Evolutionary conservation across 345 rosid species (phyloP).

Genomic region (Eucalyptus sideroxylon): DNA sequence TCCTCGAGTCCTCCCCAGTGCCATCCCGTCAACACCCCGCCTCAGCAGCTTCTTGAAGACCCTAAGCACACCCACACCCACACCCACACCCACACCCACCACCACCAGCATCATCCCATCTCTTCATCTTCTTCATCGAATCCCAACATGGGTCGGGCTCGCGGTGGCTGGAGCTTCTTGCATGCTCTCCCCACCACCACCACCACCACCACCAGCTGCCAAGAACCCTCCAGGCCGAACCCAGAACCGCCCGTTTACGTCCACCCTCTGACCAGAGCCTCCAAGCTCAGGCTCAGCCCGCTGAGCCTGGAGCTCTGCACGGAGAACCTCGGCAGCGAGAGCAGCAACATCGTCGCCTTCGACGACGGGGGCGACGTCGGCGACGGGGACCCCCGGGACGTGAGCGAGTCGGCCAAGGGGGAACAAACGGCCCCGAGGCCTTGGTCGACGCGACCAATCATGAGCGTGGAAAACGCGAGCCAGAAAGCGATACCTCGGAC

Average conservation of each 20-base stretch:
- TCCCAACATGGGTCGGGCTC: not conserved
- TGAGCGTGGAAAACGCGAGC: not conserved
- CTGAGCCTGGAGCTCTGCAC: constrained; percentile 82
- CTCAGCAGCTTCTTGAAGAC: not conserved
- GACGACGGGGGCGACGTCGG: constrained; percentile 14
- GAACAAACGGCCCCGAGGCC: not conserved
- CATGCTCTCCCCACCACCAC: constrained; percentile 1
- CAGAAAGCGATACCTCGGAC: not conserved
- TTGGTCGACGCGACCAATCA: not conserved
- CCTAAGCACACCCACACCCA: not conserved
- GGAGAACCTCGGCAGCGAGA: constrained; percentile 82
- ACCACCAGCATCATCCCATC: not conserved
- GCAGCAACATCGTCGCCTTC: constrained; percentile 37
- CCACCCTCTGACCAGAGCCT: constrained; percentile 30
- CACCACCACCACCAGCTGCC: not conserved
- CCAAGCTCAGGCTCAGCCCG: constrained; percentile 41
- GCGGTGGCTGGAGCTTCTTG: constrained; percentile 43
- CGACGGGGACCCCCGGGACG: not conserved
- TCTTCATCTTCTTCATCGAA: not conserved
- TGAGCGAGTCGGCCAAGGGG: not conserved
- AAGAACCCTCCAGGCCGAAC: constrained; percentile 1
- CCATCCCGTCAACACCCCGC: not conserved
- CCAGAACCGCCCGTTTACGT: constrained; percentile 14
- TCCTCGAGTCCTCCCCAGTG: not conserved
- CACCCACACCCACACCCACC: not conserved